A percentile compares a stretch with the other conserved stretches of the same genome.
These are phyloP conservation scores for Noccaea bulbosa DNA, from an alignment of 345 rosid species.

Conservation along the genomic window DNA sequence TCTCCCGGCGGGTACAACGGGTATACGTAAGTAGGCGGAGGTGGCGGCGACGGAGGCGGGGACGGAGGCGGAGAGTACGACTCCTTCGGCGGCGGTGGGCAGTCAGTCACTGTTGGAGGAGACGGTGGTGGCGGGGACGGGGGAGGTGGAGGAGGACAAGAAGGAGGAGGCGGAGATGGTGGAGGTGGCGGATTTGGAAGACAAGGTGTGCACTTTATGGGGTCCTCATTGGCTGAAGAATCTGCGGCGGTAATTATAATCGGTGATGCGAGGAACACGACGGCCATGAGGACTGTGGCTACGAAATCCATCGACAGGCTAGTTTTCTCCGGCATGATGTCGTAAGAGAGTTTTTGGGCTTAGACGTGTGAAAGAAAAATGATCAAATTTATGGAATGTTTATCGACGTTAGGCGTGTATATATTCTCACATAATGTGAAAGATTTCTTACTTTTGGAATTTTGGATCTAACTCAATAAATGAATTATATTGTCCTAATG, in stretches of 20 bases:
- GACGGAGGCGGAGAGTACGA: constrained; percentile 29
- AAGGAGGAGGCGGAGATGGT: constrained; percentile 29
- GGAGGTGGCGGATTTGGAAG: constrained; percentile 37
- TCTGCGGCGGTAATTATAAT: constrained; percentile 14
- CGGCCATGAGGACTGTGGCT: constrained; percentile 14
- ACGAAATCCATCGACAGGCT: neutral
- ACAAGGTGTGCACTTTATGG: constrained; percentile 53
- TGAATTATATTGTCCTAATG: neutral
- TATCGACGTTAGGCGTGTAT: neutral
- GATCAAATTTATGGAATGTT: constrained; percentile 12
- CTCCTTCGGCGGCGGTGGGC: constrained; percentile 39
- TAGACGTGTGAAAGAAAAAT: constrained; percentile 1
- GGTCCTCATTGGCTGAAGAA: constrained; percentile 21
- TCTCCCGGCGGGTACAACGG: constrained; percentile 53
- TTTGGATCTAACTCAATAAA: constrained; percentile 16
- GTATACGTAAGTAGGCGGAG: constrained; percentile 39
- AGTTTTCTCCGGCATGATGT: constrained; percentile 24
- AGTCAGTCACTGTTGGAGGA: neutral
- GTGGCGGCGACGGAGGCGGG: neutral
- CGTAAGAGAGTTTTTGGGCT: neutral
- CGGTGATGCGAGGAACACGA: constrained; percentile 17
- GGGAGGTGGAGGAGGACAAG: constrained; percentile 43
- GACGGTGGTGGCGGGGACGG: constrained; percentile 37
- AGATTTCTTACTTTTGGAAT: constrained; percentile 16
- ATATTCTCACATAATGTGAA: neutral